These are phyloP conservation scores for Melastoma malabathricum DNA, from an alignment of 345 rosid genomes.

Conservation along the genomic window DNA sequence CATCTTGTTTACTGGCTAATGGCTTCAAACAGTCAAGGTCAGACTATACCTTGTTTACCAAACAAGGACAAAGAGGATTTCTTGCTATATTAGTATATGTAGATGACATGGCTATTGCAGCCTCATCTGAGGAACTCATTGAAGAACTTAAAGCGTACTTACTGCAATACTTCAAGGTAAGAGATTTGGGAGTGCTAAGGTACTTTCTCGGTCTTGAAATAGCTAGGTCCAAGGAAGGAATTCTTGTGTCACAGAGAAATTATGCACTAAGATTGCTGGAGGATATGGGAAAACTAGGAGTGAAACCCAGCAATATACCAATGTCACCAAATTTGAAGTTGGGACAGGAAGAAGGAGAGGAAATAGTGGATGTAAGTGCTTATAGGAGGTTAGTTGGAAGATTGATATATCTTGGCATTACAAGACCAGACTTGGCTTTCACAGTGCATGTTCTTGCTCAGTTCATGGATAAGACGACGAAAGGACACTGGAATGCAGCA, in stretches of 20 bases:
- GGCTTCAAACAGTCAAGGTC: not conserved
- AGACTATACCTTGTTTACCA: not conserved
- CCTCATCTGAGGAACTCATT: not conserved
- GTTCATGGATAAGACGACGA: conserved; percentile 1
- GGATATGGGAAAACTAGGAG: not conserved
- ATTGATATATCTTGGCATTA: not conserved
- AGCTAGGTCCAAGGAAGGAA: not conserved
- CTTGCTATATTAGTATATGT: not conserved
- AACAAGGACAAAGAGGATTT: not conserved
- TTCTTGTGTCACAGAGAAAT: not conserved
- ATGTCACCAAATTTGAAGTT: not conserved
- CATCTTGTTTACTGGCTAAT: not conserved
- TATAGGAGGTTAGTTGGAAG: not conserved
- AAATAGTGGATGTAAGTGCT: not conserved
- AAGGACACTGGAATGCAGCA: not conserved
- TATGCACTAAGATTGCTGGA: not conserved
- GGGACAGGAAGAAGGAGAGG: not conserved
- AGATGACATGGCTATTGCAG: not conserved
- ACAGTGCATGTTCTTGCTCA: not conserved
- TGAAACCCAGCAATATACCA: not conserved
- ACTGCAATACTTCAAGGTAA: not conserved
- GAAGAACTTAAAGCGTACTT: not conserved
- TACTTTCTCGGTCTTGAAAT: not conserved
- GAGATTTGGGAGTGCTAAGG: not conserved
- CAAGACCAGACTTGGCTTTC: not conserved